Percentiles rank a stretch among this genome's conserved stretches.
phyloP scores from a whole-genome alignment of 2,329 filamentous ascomycete genomes.

The Aotearoamyces nothofagi region DNA sequence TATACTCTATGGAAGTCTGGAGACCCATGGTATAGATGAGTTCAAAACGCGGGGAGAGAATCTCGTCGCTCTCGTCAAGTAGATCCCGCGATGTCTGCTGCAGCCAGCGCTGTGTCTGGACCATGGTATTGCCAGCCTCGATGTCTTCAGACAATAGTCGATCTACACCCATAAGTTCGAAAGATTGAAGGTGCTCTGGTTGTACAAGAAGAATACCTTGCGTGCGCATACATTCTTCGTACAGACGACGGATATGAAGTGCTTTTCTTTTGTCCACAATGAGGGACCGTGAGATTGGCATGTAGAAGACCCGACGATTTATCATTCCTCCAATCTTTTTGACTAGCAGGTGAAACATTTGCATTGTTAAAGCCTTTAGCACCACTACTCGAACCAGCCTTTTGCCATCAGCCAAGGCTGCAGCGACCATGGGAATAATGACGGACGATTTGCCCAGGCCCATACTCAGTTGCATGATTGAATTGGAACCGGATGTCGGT shows the following conservation, averaged over 20 bases:
- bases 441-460: constrained; percentile 56
- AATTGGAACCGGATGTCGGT: constrained; percentile 25
- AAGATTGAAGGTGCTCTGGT: constrained; percentile 48
- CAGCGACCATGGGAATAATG: constrained; percentile 49
- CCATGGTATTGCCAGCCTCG: constrained; percentile 19
- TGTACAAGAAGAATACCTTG: constrained; percentile 44
- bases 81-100: constrained; percentile 33
- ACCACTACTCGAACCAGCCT: constrained; percentile 43
- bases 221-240: constrained; percentile 28
- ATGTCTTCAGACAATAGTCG: constrained; percentile 20
- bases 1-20: constrained; percentile 32
- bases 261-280: constrained; percentile 19
- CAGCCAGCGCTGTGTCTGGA: constrained; percentile 29
- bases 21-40: constrained; percentile 46
- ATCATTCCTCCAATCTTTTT: constrained; percentile 39
- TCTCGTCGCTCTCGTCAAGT: constrained; percentile 51
- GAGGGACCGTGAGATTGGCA: constrained; percentile 42
- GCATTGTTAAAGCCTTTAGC: constrained; percentile 41
- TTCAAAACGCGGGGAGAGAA: constrained; percentile 44
- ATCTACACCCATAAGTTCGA: constrained; percentile 46
- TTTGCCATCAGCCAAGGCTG: constrained; percentile 32
- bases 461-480: constrained; percentile 55
- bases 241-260: constrained; percentile 21
- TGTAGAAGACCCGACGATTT: constrained; percentile 33
- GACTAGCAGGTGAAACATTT: constrained; percentile 42